phyloP scores from a whole-genome alignment of 495 filamentous ascomycete genomes.

The Geopyxis carbonaria region DNA sequence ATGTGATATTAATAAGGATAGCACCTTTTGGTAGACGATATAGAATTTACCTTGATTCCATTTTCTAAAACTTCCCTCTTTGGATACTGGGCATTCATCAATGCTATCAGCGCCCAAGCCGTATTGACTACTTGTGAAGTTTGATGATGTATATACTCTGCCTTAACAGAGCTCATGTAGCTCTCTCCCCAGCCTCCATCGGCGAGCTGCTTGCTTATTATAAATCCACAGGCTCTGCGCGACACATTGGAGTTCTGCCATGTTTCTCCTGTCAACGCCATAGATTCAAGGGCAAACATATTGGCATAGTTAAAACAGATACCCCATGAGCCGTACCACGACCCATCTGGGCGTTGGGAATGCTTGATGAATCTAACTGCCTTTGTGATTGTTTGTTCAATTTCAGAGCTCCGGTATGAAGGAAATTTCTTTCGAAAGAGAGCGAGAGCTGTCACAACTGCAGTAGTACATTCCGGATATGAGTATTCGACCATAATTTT shows the following conservation, averaged over 20 bases:
- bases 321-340: constrained; percentile 94
- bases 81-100: constrained; percentile 75
- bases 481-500: constrained; percentile 97
- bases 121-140: constrained; percentile 78
- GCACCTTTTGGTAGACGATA: neutral
- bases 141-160: constrained; percentile 45
- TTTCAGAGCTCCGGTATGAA: constrained; percentile 55
- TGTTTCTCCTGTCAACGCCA: constrained; percentile 64
- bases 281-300: constrained; percentile 84
- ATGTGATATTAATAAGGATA: neutral
- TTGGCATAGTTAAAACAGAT: constrained; percentile 94
- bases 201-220: constrained; percentile 60
- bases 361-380: constrained; percentile 68
- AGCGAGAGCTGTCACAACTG: constrained; percentile 74
- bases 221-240: constrained; percentile 64
- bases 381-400: constrained; percentile 47
- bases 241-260: constrained; percentile 56
- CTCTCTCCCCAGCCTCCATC: constrained; percentile 97
- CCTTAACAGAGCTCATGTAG: constrained; percentile 53
- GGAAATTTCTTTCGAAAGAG: constrained; percentile 71
- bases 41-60: constrained; percentile 38
- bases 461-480: constrained; percentile 94
- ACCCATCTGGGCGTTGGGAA: constrained; percentile 62
- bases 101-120: constrained; percentile 69
- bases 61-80: constrained; percentile 51